phyloP scores from a whole-genome alignment of 108 stramenopile species.

The Parietichytrium sp. region DNA sequence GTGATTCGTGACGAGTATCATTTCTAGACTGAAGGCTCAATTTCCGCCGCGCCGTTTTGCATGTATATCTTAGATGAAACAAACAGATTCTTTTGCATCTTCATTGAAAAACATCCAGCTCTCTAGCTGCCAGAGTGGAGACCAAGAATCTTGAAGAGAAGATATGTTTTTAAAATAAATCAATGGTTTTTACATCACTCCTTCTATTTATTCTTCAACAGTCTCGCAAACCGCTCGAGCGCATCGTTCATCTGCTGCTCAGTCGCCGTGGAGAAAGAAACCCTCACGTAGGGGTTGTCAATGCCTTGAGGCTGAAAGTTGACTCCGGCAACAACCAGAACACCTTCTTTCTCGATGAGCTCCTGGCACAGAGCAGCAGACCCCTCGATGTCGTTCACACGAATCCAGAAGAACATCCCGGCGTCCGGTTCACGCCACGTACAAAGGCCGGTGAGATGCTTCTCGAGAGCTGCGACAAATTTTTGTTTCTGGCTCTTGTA shows the following conservation, averaged over 20 bases:
- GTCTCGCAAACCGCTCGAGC: neutral
- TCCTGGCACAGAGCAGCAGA: constrained; percentile 40
- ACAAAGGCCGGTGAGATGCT: constrained; percentile 45
- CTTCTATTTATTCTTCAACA: too few species aligned
- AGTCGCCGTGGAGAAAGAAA: neutral
- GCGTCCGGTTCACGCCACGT: constrained; percentile 49
- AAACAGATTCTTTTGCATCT: too few species aligned
- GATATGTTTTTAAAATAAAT: too few species aligned
- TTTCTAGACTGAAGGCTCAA: too few species aligned
- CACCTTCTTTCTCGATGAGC: neutral
- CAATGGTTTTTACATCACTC: too few species aligned
- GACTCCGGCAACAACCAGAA: neutral
- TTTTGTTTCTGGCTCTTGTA: constrained; percentile 49
- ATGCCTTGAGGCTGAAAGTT: neutral
- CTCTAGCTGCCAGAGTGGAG: too few species aligned
- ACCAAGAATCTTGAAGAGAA: too few species aligned
- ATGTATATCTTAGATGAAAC: too few species aligned
- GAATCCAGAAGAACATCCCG: constrained; percentile 67
- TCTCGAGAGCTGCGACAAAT: constrained; percentile 39
- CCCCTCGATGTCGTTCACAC: constrained; percentile 8
- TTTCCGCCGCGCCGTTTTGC: too few species aligned
- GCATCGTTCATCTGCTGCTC: neutral
- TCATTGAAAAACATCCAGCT: too few species aligned
- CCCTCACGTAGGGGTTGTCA: neutral
- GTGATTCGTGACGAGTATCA: too few species aligned